Percentiles rank a stretch among this genome's conserved stretches.
phyloP scores from a whole-genome alignment of 108 stramenopile genomes.

The Nannochloropsis salina region DNA sequence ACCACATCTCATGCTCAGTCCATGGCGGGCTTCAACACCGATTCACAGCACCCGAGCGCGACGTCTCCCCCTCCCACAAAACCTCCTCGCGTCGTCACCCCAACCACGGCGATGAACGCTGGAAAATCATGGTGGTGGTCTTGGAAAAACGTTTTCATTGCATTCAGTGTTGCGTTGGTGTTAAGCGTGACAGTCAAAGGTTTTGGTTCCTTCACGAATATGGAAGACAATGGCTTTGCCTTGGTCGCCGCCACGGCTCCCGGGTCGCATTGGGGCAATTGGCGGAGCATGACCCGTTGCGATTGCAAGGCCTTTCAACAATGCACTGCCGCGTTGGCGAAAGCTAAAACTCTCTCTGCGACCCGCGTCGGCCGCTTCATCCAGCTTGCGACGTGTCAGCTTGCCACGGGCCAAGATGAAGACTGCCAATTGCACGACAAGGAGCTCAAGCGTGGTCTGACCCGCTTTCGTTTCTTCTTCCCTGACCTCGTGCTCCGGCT shows the following conservation, averaged over 20 bases:
- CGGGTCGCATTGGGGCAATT: constrained; percentile 1
- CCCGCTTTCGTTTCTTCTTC: background rate
- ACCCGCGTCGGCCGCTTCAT: background rate
- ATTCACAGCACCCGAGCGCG: no score
- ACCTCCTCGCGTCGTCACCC: background rate
- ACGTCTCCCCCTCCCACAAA: background rate
- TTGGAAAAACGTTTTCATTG: background rate
- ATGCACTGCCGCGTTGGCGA: background rate
- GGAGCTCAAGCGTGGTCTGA: constrained; percentile 13
- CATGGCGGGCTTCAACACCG: no score
- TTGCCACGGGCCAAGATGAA: background rate
- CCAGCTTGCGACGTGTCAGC: constrained; percentile 6
- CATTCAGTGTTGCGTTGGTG: background rate
- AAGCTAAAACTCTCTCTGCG: background rate
- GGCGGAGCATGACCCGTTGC: background rate
- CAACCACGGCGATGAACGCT: background rate
- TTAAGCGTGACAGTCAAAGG: background rate
- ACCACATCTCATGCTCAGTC: no score
- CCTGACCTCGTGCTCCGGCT: background rate
- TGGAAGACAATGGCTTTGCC: constrained; percentile 15
- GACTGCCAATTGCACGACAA: constrained; percentile 1
- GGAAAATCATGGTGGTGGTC: background rate
- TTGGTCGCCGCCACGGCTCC: background rate
- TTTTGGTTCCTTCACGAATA: background rate
- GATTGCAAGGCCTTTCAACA: constrained; percentile 16